Percentiles rank a stretch among this genome's conserved stretches.
Conservation (phyloP, 208 protist genomes). For the Porcisia deanei region DNA sequence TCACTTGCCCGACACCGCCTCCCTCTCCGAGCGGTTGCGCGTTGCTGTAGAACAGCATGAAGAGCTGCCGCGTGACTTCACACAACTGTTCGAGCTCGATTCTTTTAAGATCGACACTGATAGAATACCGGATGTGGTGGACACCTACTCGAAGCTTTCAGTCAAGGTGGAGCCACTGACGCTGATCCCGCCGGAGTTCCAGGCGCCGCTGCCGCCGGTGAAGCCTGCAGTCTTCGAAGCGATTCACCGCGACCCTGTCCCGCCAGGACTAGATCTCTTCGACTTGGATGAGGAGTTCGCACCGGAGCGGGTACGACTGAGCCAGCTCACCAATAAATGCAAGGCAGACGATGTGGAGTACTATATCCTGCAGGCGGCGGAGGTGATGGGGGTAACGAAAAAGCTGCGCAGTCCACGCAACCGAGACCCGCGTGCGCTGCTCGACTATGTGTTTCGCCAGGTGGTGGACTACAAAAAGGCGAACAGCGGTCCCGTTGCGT, state of each 20-base stretch:
- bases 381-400: constrained; percentile 94
- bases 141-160: constrained; percentile 89
- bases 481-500: constrained; percentile 34
- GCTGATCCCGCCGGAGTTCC: constrained; percentile 96
- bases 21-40: constrained; percentile 90
- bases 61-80: constrained; percentile 95
- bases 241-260: constrained; percentile 90
- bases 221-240: constrained; percentile 94
- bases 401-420: constrained; percentile 89
- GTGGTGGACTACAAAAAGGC: constrained; percentile 94
- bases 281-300: constrained; percentile 97
- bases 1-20: constrained; percentile 94
- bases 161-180: constrained; percentile 95
- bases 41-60: constrained; percentile 96
- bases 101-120: constrained; percentile 95
- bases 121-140: constrained; percentile 93
- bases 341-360: constrained; percentile 93
- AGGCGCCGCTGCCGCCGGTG: constrained; percentile 94
- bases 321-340: constrained; percentile 97
- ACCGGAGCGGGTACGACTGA: constrained; percentile 93
- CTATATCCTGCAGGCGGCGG: constrained; percentile 93
- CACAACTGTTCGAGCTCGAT: constrained; percentile 91
- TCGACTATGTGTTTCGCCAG: constrained; percentile 94
- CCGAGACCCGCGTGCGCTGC: constrained; percentile 86
- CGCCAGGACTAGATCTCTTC: constrained; percentile 95